These are phyloP conservation scores for Suillus fuscotomentosus DNA, from an alignment of 768 basidiomycete genomes.

Conservation along the genomic window DNA sequence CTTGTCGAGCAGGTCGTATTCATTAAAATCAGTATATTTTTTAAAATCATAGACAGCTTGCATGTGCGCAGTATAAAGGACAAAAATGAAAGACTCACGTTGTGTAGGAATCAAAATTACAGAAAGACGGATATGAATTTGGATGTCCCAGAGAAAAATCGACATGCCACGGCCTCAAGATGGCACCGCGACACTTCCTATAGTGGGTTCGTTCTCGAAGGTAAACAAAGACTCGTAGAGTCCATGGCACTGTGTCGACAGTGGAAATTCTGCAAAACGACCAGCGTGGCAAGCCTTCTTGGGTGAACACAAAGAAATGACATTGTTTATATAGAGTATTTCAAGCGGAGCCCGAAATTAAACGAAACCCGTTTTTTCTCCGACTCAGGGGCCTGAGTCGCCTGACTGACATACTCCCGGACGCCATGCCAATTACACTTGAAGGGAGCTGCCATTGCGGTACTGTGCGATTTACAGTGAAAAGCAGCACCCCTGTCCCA, in stretches of 20 bases:
- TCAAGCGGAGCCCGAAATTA: slow-evolving; percentile 3
- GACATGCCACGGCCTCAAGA: slow-evolving; percentile 43
- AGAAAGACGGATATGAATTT: background rate
- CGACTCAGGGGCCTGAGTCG: background rate
- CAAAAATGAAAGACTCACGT: background rate
- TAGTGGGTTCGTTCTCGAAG: slow-evolving; percentile 44
- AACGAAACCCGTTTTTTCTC: too few relatives aligned
- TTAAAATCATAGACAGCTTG: slow-evolving; percentile 21
- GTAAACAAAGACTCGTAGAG: slow-evolving; percentile 32
- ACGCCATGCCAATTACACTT: slow-evolving; percentile 54
- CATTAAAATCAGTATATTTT: slow-evolving; percentile 30
- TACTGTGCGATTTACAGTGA: slow-evolving; percentile 31
- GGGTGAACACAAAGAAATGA: background rate
- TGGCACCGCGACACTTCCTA: slow-evolving; percentile 48
- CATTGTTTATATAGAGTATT: background rate
- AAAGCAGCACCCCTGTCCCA: slow-evolving; percentile 56
- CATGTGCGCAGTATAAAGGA: background rate
- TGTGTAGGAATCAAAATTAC: background rate
- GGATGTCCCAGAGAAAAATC: slow-evolving; percentile 43
- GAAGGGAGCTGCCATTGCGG: slow-evolving; percentile 38
- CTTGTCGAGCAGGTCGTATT: slow-evolving; percentile 28
- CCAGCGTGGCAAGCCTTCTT: slow-evolving; percentile 50
- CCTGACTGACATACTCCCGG: too few relatives aligned
- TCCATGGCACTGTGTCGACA: slow-evolving; percentile 50
- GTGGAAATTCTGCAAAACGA: slow-evolving; percentile 35